A percentile compares a stretch with the other conserved stretches of the same genome.
These are phyloP conservation scores for Tetracentron sinense DNA, from an alignment of 164 flowering plant genomes.

Conservation along the genomic window DNA sequence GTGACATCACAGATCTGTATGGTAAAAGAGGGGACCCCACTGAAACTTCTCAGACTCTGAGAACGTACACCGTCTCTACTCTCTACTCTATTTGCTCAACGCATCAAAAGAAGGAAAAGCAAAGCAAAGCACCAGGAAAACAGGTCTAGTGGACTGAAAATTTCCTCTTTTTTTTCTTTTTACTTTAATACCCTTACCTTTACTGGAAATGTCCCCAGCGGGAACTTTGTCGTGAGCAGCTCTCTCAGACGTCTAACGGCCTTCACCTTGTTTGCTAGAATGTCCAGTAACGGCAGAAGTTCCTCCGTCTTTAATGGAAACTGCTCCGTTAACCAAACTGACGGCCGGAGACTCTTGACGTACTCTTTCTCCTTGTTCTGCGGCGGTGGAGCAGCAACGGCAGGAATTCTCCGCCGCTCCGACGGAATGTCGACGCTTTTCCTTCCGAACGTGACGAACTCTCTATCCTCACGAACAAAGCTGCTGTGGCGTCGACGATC, in stretches of 20 bases:
- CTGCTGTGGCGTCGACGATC: constrained; percentile 64
- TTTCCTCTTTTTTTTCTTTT: neutral
- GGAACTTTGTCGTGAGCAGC: constrained; percentile 86
- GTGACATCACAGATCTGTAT: too few relatives aligned
- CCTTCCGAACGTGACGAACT: constrained; percentile 34
- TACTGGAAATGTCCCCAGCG: constrained; percentile 89
- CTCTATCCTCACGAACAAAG: constrained; percentile 63
- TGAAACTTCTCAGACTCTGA: too few relatives aligned
- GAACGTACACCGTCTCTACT: too few relatives aligned
- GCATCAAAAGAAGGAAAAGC: constrained; percentile 30
- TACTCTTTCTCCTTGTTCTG: constrained; percentile 75
- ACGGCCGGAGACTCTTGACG: constrained; percentile 65
- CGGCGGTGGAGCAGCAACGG: constrained; percentile 25
- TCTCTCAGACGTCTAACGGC: constrained; percentile 86
- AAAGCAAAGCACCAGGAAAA: neutral
- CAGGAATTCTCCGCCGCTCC: constrained; percentile 20
- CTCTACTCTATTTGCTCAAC: too few relatives aligned
- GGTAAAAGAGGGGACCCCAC: too few relatives aligned
- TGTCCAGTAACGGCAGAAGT: constrained; percentile 83
- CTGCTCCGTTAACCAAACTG: constrained; percentile 92
- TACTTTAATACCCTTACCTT: constrained; percentile 53
- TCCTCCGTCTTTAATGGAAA: constrained; percentile 93
- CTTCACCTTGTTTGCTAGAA: constrained; percentile 83
- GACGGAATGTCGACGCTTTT: constrained; percentile 30
- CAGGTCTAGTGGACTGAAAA: too few relatives aligned